A percentile compares a stretch with the other conserved stretches of the same genome.
Conservation (phyloP, 208 protist species). For the Leptomonas seymouri region DNA sequence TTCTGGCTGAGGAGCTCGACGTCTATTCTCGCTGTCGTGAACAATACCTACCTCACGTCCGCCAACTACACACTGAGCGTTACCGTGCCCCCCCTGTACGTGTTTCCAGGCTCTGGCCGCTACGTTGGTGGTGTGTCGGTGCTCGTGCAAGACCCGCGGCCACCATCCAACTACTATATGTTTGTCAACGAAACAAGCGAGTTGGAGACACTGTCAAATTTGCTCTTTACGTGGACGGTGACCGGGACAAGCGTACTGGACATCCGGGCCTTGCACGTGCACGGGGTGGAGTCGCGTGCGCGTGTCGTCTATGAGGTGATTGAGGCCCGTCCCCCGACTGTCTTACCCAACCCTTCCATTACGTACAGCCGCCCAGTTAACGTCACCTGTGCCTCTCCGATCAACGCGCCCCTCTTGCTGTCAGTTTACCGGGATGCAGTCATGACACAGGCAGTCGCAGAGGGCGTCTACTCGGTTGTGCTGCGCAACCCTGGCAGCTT, state of each 20-base stretch:
- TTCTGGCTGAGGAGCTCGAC: constrained; percentile 58
- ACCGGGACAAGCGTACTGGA: constrained; percentile 36
- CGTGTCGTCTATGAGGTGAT: constrained; percentile 43
- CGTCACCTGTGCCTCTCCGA: constrained; percentile 50
- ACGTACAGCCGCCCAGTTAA: constrained; percentile 35
- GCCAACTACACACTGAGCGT: constrained; percentile 46
- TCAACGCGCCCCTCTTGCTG: constrained; percentile 19
- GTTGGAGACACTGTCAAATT: constrained; percentile 18
- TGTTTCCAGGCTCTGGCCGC: constrained; percentile 57
- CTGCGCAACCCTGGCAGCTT: constrained; percentile 41
- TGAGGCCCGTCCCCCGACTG: constrained; percentile 31
- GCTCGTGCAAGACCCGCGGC: constrained; percentile 41
- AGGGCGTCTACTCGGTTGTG: constrained; percentile 13
- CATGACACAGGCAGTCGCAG: constrained; percentile 20
- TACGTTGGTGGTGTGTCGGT: constrained; percentile 61
- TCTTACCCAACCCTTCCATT: constrained; percentile 27
- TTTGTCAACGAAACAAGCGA: constrained; percentile 42
- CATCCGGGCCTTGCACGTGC: constrained; percentile 44
- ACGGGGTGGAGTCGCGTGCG: constrained; percentile 35
- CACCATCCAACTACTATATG: constrained; percentile 41
- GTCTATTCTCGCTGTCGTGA: constrained; percentile 51
- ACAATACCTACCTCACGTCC: constrained; percentile 23
- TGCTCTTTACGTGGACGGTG: constrained; percentile 33
- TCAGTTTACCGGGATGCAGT: constrained; percentile 13
- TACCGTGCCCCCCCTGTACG: constrained; percentile 32